Base-by-base conservation (phyloP, 2,329 filamentous ascomycete species). In the Hymenoscyphus albidus region DNA sequence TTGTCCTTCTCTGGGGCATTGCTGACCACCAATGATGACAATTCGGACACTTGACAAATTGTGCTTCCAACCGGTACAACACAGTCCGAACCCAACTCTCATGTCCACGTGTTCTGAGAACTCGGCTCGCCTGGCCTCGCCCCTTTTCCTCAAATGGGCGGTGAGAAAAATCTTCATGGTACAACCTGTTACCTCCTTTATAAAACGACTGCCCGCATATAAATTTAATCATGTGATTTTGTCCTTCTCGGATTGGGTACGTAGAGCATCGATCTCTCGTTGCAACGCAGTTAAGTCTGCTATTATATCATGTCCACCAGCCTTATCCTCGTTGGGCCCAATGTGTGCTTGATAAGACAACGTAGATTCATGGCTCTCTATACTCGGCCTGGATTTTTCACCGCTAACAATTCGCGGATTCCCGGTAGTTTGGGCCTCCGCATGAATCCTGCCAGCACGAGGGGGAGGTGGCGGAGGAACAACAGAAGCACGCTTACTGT, bases 211-310 rank as follows among this genome's bases (percentile, higher is more conserved):
- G 40, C 10, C 58, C 58, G 61, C 64, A 65, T 65, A 51, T 38
- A 39, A 16, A n/a, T 38, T 54, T 54, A 51, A 68, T 71, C 70
- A 72, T 64, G 69, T 70, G 62, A 67, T 60, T 39, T 60, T 68
- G 31, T 63, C 62, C 44, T 71, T 74, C 18, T 74, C 75, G 57
- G 76, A 78, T 69, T 76, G 77, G 7, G 78, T 80, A 70, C 84
- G 79, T 56, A 89, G 72, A 3, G 85, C 89, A 76, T 94, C 90
- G 48, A 94, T 90, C 73, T 94, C 91, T 73, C 84, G 83, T 76
- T 92, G 90, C 67, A 94, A 77, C 27, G 87, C 86, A 58, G 85
- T 84, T 63, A 94, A 77, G 74, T 93, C 89, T 0, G 89, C 89
- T 69, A 94, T 76, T 65, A 93, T 91, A 72, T 90, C 85, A 54